Evolutionary conservation across 2,329 filamentous ascomycete species (phyloP).

Genomic region (Lasiodiplodia sp.): DNA sequence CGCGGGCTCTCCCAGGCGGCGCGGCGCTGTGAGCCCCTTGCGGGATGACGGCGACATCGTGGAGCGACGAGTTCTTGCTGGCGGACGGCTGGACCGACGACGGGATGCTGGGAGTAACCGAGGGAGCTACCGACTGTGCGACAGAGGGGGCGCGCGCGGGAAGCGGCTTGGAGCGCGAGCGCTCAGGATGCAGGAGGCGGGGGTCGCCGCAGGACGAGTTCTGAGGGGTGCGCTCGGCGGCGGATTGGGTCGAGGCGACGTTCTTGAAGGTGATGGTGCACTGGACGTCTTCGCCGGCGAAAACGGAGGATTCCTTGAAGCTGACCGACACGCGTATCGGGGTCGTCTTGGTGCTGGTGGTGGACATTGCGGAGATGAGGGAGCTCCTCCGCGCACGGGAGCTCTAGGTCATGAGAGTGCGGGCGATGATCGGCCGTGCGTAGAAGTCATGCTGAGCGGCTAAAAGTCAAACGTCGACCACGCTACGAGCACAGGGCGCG

Average conservation of each 20-base stretch:
- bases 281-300: conserved; percentile 93
- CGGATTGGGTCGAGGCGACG: conserved; percentile 60
- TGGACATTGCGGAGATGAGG: conserved; percentile 29
- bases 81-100: conserved; percentile 34
- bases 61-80: conserved; percentile 38
- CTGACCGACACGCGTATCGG: conserved; percentile 95
- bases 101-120: conserved; percentile 48
- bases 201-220: conserved; percentile 37
- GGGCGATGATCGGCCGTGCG: conserved; percentile 22
- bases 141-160: conserved; percentile 38
- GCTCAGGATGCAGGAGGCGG: conserved; percentile 29
- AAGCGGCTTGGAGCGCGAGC: conserved; percentile 24
- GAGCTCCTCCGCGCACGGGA: conserved; percentile 31
- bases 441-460: conserved; percentile 22
- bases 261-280: conserved; percentile 98
- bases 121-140: conserved; percentile 36
- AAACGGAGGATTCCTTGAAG: conserved; percentile 94
- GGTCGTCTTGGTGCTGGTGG: conserved; percentile 41
- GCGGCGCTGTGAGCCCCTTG: conserved; percentile 24
- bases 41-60: conserved; percentile 22
- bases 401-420: conserved; percentile 31
- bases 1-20: conserved; percentile 41
- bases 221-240: conserved; percentile 43
- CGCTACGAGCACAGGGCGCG: conserved; percentile 24
- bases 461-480: background rate